Evolutionary conservation across 768 basidiomycete species (phyloP).

Genomic region (Phylloporus arenicola): DNA sequence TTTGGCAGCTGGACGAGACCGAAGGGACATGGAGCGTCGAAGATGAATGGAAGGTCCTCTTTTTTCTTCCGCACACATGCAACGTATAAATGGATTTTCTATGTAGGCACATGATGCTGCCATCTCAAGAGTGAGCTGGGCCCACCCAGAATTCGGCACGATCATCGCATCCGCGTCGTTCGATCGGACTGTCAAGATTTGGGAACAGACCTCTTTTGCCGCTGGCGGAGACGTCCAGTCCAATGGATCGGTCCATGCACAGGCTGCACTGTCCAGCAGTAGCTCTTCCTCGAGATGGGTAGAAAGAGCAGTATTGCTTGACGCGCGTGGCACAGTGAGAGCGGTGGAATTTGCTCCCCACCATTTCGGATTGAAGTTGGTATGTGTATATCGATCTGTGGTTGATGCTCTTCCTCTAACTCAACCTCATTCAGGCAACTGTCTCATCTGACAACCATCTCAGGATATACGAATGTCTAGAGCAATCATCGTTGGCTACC

Average conservation of each 20-base stretch:
- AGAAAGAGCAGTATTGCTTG: constrained; percentile 68
- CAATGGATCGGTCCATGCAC: constrained; percentile 19
- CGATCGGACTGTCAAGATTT: constrained; percentile 89
- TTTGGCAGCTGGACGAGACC: constrained; percentile 74
- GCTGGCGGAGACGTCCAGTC: constrained; percentile 25
- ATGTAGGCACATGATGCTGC: constrained; percentile 93
- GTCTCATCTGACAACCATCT: constrained; percentile 85
- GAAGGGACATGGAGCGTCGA: constrained; percentile 73
- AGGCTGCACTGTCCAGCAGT: constrained; percentile 11
- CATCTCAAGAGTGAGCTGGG: constrained; percentile 79
- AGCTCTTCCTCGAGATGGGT: constrained; percentile 53
- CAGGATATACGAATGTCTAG: constrained; percentile 86
- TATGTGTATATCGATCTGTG: constrained; percentile 35
- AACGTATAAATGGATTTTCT: not conserved
- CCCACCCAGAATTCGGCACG: constrained; percentile 87
- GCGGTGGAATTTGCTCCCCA: constrained; percentile 84
- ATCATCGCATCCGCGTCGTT: constrained; percentile 85
- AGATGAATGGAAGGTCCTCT: constrained; percentile 88
- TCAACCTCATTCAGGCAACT: constrained; percentile 53
- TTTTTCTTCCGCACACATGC: not conserved
- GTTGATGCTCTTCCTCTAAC: not conserved
- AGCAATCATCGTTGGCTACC: constrained; percentile 60
- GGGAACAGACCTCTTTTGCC: constrained; percentile 58
- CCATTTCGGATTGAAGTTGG: constrained; percentile 84
- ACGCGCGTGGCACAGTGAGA: constrained; percentile 82